These are phyloP conservation scores for Lasiodiplodia sp. DNA, from an alignment of 2,329 filamentous ascomycete species.

Conservation along the genomic window DNA sequence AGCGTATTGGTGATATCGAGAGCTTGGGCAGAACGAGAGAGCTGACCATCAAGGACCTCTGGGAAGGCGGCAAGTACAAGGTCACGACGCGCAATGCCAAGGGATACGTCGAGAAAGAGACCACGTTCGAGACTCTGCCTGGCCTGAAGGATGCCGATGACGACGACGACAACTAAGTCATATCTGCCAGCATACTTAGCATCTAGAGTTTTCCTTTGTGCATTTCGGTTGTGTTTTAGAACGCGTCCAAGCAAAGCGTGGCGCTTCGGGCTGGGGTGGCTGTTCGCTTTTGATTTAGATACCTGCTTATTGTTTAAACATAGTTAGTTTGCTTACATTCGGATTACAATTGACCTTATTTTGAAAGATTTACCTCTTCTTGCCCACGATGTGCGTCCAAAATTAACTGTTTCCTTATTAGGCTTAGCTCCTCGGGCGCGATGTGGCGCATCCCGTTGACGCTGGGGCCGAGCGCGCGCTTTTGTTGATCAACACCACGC, in stretches of 20 bases:
- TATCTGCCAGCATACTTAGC: neutral
- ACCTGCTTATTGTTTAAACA: conserved; percentile 12
- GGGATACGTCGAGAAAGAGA: conserved; percentile 35
- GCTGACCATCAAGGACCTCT: conserved; percentile 92
- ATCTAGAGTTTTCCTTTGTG: neutral
- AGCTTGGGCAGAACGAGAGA: conserved; percentile 92
- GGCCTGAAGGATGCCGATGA: conserved; percentile 35
- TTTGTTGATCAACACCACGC: conserved; percentile 23
- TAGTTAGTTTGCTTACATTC: neutral
- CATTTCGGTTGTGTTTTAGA: neutral
- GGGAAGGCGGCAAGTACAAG: conserved; percentile 78
- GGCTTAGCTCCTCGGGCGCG: neutral
- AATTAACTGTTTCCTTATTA: neutral
- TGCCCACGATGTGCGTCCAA: neutral
- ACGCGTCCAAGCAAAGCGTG: neutral
- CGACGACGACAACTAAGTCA: conserved; percentile 17
- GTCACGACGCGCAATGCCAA: conserved; percentile 41
- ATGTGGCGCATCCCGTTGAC: too few relatives aligned
- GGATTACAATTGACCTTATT: neutral
- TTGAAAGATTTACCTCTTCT: neutral
- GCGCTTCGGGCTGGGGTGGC: neutral
- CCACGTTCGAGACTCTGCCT: conserved; percentile 29
- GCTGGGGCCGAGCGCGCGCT: conserved; percentile 2
- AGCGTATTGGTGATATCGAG: conserved; percentile 92
- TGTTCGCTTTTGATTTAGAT: conserved; percentile 6